Evolutionary conservation across 1,284 basidiomycete genomes (phyloP), one percentile per base, ranked within the genome.

Genomic region (Cerrena zonata): DNA sequence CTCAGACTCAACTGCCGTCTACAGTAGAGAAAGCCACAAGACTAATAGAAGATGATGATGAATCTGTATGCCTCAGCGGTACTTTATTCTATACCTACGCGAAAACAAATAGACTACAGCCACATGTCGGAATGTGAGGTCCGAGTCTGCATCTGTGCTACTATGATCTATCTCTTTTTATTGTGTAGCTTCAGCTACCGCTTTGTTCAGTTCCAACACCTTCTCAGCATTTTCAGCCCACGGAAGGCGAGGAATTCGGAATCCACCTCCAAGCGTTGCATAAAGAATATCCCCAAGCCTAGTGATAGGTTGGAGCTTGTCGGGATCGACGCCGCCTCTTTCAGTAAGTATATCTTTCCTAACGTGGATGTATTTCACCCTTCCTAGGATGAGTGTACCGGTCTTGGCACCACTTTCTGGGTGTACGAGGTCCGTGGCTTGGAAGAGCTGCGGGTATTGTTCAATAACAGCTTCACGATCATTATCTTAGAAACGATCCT

Each of bases 241-340:
- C 1, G 71, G 69, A 3, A 78, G 72, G 41, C 83, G 67, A 39
- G 76, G 68, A 24, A 85, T 56, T 52, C 83, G 77, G 62, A 79
- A 86, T 37, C 75, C 76, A 50, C 79, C 76, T 36, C 73, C 69
- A 34, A 80, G 58, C 26, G 73, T 68, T 22, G 74, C 78, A 63
- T 84, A 89, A 47, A 72, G 71, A 37, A 75, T 75, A 15, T 85
- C 86, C 7, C 88, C 88, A 40, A 89, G 62, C 34, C 86, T 74
- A 5, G 77, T 75, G 24, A 89, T 69, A 1, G 82, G 75, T 30
- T 74, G 68, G 45, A 88, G 70, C 64, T 79, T 80, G 10, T 65
- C 65, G n/a, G 78, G 72, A 62, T 89, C 83, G 43, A 89, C 69
- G 42, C 69, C 67, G 15, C 79, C 79, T 58, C 61, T 59, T 43